Percentiles rank a stretch among this genome's conserved stretches.
Conservation (phyloP, 2,329 filamentous ascomycete species). For the Aspergillus carbonarius region DNA sequence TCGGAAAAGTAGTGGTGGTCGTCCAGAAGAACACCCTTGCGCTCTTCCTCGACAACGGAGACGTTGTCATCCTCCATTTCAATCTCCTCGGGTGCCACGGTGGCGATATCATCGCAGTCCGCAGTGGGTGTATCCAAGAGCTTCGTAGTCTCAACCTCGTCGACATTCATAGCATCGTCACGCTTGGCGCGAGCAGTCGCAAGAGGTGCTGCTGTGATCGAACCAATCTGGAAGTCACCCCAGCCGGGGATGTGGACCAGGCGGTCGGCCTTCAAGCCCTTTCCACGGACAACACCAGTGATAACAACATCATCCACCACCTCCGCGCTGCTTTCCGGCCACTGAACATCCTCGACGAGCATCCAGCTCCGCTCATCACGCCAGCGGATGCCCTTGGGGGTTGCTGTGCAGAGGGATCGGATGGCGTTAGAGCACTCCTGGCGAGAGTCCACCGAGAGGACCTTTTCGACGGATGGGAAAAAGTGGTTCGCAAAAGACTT, state of each 20-base stretch:
- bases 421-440: slow-evolving; percentile 91
- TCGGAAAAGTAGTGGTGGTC: slow-evolving; percentile 99
- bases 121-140: slow-evolving; percentile 70
- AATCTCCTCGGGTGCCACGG: slow-evolving; percentile 82
- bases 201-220: slow-evolving; percentile 76
- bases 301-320: slow-evolving; percentile 63
- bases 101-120: slow-evolving; percentile 78
- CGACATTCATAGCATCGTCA: slow-evolving; percentile 66
- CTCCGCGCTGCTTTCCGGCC: slow-evolving; percentile 56
- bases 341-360: slow-evolving; percentile 78
- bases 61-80: slow-evolving; percentile 70
- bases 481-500: slow-evolving; percentile 94
- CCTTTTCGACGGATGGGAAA: slow-evolving; percentile 86
- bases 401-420: slow-evolving; percentile 84
- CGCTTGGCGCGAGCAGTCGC: slow-evolving; percentile 54
- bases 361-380: slow-evolving; percentile 95
- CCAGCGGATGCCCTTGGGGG: slow-evolving; percentile 93
- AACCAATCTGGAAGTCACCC: slow-evolving; percentile 90
- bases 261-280: slow-evolving; percentile 82
- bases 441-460: slow-evolving; percentile 81
- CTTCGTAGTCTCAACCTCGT: slow-evolving; percentile 52
- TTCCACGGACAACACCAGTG: slow-evolving; percentile 83
- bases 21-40: slow-evolving; percentile 88
- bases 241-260: slow-evolving; percentile 89
- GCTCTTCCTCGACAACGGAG: slow-evolving; percentile 54